Percentiles rank a stretch among this genome's conserved stretches.
Conservation (phyloP, 2,329 filamentous ascomycete species). For the Xenoacremonium recifei region DNA sequence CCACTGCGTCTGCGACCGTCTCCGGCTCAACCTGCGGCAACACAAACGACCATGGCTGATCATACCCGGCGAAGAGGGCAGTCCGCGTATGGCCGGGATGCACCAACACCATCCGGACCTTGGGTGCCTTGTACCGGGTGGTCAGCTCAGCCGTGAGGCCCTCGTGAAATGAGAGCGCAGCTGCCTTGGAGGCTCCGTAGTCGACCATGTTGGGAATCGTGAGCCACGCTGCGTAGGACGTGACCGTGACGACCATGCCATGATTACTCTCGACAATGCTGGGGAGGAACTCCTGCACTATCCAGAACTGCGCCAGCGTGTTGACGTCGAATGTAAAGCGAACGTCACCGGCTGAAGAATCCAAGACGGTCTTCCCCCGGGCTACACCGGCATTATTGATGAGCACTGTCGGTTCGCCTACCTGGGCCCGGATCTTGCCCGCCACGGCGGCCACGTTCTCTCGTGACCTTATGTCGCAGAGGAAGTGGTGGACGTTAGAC, state of each 20-base stretch:
- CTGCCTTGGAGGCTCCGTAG: constrained; percentile 66
- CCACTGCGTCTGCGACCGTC: constrained; percentile 45
- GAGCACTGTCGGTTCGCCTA: constrained; percentile 66
- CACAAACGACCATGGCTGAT: constrained; percentile 45
- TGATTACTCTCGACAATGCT: constrained; percentile 62
- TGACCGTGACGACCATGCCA: constrained; percentile 71
- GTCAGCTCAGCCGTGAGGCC: constrained; percentile 58
- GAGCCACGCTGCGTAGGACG: constrained; percentile 61
- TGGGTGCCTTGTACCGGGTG: constrained; percentile 59
- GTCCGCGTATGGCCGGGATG: constrained; percentile 48
- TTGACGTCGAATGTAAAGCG: constrained; percentile 72
- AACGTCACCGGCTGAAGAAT: constrained; percentile 55
- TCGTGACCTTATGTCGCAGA: constrained; percentile 66
- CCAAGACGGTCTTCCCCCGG: constrained; percentile 60
- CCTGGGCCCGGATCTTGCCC: constrained; percentile 47
- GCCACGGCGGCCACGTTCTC: constrained; percentile 52
- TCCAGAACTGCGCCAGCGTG: constrained; percentile 64
- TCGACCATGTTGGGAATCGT: constrained; percentile 64
- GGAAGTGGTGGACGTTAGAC: constrained; percentile 63
- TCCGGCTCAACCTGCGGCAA: constrained; percentile 37
- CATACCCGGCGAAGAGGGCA: constrained; percentile 45
- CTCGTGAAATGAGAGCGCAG: constrained; percentile 66
- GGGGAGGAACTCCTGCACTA: constrained; percentile 66
- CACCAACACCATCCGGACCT: constrained; percentile 65
- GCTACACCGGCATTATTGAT: constrained; percentile 72